Base-by-base conservation (phyloP, 805 yeast genomes). In the Wickerhamomyces bovis region DNA sequence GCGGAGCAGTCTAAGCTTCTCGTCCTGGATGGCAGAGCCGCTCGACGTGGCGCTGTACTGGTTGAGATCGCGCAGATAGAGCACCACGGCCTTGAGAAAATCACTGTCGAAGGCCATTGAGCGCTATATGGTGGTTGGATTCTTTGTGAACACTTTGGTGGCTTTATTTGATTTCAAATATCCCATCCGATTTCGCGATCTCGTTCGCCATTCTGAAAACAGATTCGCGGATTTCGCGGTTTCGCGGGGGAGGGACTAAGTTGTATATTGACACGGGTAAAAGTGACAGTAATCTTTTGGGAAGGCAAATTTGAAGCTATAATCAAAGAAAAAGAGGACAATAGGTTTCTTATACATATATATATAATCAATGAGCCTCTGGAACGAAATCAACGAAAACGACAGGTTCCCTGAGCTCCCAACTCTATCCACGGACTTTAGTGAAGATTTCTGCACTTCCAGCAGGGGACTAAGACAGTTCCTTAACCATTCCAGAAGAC, bases 381-480 rank as follows among this genome's bases (percentile, higher is more conserved):
- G 65, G 65, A 53, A 45, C 44, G 52, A 38, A 2, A 20, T 45
- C 8, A 45, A 46, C 18, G 55, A 53, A 26, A 42, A 31, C 10
- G 43, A 43, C 47, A 38, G 57, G 54, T 41, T 66, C 3, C 58
- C 57, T 7, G 40, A 19, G 0, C 49, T 50, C 1, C 74, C 73
- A 9, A 18, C 28, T 2, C 48, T 66, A 2, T 38, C 47, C 2
- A 39, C 23, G 10, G 35, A 43, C 2, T 8, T 20, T 13, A 10
- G 10, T 36, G 18, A 16, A 6, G 57, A 57, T 11, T 52, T 63
- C 4, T 72, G 77, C 47, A 50, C 64, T 3, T 53, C 61, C 1
- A 64, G 65, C 6, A 62, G 61, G 41, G 68, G 72, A 0, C 53
- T 72, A 6, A 50, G 69, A 26, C 53, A 64, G 4, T 72, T 72